Evolutionary conservation across 148 eudicot genomes (phyloP), one percentile per base, ranked within the genome.

Genomic region (Beta vulgaris): DNA sequence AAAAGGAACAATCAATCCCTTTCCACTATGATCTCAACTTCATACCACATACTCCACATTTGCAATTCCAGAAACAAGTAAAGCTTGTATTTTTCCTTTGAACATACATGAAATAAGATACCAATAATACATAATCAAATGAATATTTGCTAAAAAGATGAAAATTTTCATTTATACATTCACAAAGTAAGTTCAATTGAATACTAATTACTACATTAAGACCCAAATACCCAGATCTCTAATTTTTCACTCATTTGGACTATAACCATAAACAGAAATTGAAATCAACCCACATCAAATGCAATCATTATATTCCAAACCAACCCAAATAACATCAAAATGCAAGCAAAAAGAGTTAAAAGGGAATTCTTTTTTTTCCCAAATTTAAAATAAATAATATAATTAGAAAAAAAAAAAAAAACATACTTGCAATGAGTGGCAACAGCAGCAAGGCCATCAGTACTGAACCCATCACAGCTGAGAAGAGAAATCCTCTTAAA

Each of bases 381-480:
- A n/a, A n/a, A n/a, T n/a, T n/a, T n/a, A n/a, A n/a, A n/a, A n/a
- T n/a, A n/a, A n/a, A n/a, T n/a, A n/a, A n/a, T n/a, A 12, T 39
- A 13, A 46, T 66, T 0, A 14, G 15, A 55, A 72, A 2, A 29
- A 18, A 36, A 46, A 28, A 31, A 57, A 42, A 28, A 57, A 46
- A 21, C 82, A 71, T 84, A 93, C 98, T 84, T 93, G 96, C 98
- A 93, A 78, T 89, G 82, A 74, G 91, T 83, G 59, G 96, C 93
- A 80, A 93, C 78, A 36, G 88, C 78, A 66, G 88, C 85, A 55
- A 93, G 93, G 21, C 98, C 98, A 82, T 86, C 77, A 76, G 93
- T 89, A 61, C 83, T 89, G 75, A 93, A 93, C 32, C 98, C 98
- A 79, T 93, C 96, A 83, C 98, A 93, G 63, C 91, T 89, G 54